Evolutionary conservation across 768 basidiomycete species (phyloP).

Genomic region (Leccinum uliginosum): DNA sequence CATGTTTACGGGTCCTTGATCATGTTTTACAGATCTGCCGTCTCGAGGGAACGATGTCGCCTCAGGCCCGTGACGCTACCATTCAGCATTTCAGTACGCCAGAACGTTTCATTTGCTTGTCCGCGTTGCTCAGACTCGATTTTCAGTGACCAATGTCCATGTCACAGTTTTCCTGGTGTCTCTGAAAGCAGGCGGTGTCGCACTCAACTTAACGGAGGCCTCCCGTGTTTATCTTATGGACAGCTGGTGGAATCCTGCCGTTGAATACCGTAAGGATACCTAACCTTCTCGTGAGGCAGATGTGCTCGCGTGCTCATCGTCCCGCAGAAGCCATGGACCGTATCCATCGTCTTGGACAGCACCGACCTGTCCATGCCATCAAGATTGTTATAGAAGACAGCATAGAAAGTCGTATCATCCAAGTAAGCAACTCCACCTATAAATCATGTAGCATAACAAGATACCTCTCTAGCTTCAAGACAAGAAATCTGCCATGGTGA

Average conservation of each 20-base stretch:
- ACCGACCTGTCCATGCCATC: constrained; percentile 87
- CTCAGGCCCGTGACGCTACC: constrained; percentile 90
- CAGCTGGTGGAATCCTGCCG: constrained; percentile 98
- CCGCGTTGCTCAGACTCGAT: neutral
- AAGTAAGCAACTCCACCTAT: constrained; percentile 39
- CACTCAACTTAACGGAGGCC: constrained; percentile 85
- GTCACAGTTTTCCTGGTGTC: constrained; percentile 98
- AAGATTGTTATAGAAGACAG: constrained; percentile 95
- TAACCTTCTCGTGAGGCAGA: neutral
- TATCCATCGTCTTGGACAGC: constrained; percentile 94
- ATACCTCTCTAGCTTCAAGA: constrained; percentile 68
- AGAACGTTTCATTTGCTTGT: neutral
- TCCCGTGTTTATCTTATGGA: constrained; percentile 96
- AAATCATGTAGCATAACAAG: neutral
- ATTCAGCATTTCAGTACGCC: constrained; percentile 87
- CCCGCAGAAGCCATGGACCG: constrained; percentile 90
- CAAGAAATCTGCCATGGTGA: constrained; percentile 95
- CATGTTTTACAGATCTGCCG: constrained; percentile 67
- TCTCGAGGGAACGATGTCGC: constrained; percentile 95
- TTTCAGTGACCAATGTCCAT: constrained; percentile 80
- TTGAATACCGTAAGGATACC: constrained; percentile 68
- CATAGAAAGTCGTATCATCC: constrained; percentile 92
- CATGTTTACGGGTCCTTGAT: neutral
- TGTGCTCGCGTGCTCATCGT: neutral
- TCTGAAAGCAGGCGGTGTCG: constrained; percentile 93